Base-by-base conservation (phyloP, 306 rosid species). In the Trichosanthes cucumerina region DNA sequence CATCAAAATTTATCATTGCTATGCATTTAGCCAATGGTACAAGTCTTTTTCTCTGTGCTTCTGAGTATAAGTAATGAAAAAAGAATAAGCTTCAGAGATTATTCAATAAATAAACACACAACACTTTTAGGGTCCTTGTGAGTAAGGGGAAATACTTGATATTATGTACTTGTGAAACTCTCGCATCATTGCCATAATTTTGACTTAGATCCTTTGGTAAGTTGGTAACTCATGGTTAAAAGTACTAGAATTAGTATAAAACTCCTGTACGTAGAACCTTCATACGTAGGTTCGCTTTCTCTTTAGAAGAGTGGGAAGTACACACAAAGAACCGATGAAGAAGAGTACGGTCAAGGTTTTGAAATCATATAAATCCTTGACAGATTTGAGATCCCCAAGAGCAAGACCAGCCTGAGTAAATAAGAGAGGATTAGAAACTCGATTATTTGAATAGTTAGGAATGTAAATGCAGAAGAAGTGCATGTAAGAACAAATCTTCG, bases 331-430 rank as follows among this genome's bases (percentile, higher is more conserved):
- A 82, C 98, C 97, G 79, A 95, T 91, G 66, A 95, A 93, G 88
- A 92, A 95, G 59, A 95, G 97, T 63, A 95, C 96, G 4, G 81
- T 84, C 83, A 95, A 84, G 44, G 98, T 95, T 86, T 91, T 95
- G 50, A 87, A 89, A 82, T 95, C 97, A 53, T 92, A 95, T 62
- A 95, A 89, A 79, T 95, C 98, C 88, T 87, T 95, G 80, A 95
- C 86, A n/a, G 98, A 95, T 81, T 89, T 91, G 44, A 95, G 92
- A 89, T 95, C 98, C 82, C 97, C 98, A 10, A 95, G 98, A 78
- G 98, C 96, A 84, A 91, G 98, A 77, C 98, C 98, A 71, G 98
- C 98, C 98, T 95, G 82, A 65, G 70, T 72, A 13, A 43, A 41
- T 12, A 58, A 82, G 62, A 66, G 81, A 80, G 84, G 58, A 38